These are phyloP conservation scores for Pseudocercospora fijiensis DNA, from an alignment of 2,329 filamentous ascomycete genomes.

Conservation along the genomic window DNA sequence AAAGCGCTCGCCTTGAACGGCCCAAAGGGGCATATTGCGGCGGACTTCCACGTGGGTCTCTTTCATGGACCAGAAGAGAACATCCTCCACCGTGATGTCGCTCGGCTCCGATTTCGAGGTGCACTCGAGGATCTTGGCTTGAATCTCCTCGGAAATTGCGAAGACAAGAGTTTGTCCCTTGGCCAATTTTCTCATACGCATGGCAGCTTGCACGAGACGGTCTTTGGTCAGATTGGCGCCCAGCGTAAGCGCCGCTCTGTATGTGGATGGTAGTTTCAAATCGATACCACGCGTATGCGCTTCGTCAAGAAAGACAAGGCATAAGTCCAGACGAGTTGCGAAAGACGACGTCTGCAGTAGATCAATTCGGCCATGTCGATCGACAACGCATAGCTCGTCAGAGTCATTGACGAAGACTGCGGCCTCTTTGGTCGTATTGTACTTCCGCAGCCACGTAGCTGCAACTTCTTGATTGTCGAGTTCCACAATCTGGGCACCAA, in stretches of 20 bases:
- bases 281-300: constrained; percentile 70
- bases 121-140: constrained; percentile 49
- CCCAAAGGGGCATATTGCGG: constrained; percentile 59
- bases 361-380: constrained; percentile 49
- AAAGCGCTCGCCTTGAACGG: constrained; percentile 57
- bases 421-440: constrained; percentile 40
- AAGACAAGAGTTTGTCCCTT: constrained; percentile 65
- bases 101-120: neutral
- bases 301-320: constrained; percentile 68
- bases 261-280: constrained; percentile 57
- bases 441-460: constrained; percentile 51
- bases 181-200: constrained; percentile 67
- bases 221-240: constrained; percentile 67
- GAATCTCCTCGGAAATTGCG: constrained; percentile 59
- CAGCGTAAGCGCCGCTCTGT: constrained; percentile 66
- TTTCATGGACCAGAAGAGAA: constrained; percentile 59
- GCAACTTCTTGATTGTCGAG: constrained; percentile 59
- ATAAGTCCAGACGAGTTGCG: constrained; percentile 54
- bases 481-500: constrained; percentile 68
- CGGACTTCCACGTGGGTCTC: constrained; percentile 56
- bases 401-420: constrained; percentile 59
- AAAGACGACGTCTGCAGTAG: constrained; percentile 60
- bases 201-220: constrained; percentile 66
- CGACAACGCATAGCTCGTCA: constrained; percentile 56
- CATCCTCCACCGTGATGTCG: constrained; percentile 47